Percentiles rank a stretch among this genome's conserved stretches.
Conservation (phyloP, 306 rosid species). For the Mimosa bimucronata region DNA sequence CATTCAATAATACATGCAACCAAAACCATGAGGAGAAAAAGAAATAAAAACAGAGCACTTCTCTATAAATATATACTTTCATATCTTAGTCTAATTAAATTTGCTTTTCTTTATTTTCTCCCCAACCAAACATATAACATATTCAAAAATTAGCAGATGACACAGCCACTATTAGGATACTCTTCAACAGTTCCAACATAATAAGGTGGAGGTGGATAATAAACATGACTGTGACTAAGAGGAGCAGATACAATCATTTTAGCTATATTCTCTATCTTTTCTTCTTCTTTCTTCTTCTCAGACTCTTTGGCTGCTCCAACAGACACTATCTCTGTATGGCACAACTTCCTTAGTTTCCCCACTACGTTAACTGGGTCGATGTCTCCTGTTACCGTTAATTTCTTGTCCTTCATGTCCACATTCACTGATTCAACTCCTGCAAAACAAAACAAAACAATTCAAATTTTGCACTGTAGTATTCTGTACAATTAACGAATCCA, state of each 20-base stretch:
- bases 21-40: no score
- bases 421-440: conserved; percentile 54
- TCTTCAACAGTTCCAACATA: conserved; percentile 42
- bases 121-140: neutral
- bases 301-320: conserved; percentile 53
- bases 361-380: conserved; percentile 56
- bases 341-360: conserved; percentile 30
- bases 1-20: no score
- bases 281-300: conserved; percentile 4
- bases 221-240: neutral
- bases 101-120: no score
- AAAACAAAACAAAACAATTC: neutral
- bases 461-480: neutral
- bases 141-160: conserved; percentile 46
- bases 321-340: conserved; percentile 41
- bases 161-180: conserved; percentile 62
- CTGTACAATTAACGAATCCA: neutral
- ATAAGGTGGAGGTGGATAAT: neutral
- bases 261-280: neutral
- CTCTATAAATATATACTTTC: no score
- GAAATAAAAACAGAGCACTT: no score
- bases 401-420: conserved; percentile 57
- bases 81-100: no score
- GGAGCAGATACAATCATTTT: neutral
- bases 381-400: conserved; percentile 61